Conservation (phyloP, 345 rosid species). For the Lepidium africanum region DNA sequence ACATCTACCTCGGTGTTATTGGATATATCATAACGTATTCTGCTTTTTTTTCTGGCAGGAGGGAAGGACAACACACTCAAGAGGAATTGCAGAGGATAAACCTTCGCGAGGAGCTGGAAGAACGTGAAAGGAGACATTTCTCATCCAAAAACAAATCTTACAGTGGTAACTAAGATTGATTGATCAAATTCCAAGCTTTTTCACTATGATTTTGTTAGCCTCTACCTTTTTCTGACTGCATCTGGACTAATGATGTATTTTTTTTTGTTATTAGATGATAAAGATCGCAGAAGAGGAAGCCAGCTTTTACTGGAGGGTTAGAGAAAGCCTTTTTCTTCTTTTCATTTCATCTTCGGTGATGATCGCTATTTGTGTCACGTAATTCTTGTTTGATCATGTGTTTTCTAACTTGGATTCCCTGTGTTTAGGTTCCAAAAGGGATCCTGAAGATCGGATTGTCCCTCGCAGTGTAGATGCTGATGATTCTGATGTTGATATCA, state of each 20-base stretch:
- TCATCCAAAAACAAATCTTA: conserved; percentile 78
- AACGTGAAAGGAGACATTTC: conserved; percentile 86
- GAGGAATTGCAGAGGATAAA: conserved; percentile 79
- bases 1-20: neutral
- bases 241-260: neutral
- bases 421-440: conserved; percentile 60
- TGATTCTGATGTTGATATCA: conserved; percentile 83
- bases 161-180: conserved; percentile 29
- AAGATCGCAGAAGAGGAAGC: conserved; percentile 74
- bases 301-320: conserved; percentile 74
- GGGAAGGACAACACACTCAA: conserved; percentile 90
- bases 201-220: neutral
- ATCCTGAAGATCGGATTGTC: conserved; percentile 66
- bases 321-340: neutral
- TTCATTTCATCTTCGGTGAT: neutral
- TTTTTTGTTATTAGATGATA: conserved; percentile 49
- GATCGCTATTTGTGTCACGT: neutral
- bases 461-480: conserved; percentile 92
- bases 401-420: conserved; percentile 20
- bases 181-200: neutral
- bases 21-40: neutral
- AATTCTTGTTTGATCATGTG: neutral
- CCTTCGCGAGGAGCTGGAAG: conserved; percentile 82
- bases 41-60: conserved; percentile 38
- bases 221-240: neutral